phyloP scores from a whole-genome alignment of 1,139 yeast species.

The Zhuliangozyma parablackwelliae region DNA sequence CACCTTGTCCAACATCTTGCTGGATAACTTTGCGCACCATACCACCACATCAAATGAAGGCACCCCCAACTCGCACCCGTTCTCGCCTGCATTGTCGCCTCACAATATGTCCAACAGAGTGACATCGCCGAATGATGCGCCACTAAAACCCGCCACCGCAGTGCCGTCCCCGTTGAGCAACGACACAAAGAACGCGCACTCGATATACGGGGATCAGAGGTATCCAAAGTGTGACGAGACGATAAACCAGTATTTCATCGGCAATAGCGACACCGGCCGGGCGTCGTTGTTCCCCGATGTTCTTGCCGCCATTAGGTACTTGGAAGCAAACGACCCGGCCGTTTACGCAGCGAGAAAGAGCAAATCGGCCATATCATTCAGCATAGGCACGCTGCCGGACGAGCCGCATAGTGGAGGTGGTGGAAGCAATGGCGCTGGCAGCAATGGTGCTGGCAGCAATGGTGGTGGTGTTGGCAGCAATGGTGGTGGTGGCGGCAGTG shows the following conservation, averaged over 20 bases:
- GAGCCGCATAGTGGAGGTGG: constrained; percentile 12
- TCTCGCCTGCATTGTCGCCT: constrained; percentile 40
- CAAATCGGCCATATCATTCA: constrained; percentile 48
- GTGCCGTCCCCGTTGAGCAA: constrained; percentile 10
- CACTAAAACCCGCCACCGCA: neutral
- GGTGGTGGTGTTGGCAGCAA: neutral
- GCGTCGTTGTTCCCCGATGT: constrained; percentile 51
- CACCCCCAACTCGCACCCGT: constrained; percentile 34
- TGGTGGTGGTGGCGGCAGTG: constrained; percentile 3
- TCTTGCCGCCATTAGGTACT: constrained; percentile 43
- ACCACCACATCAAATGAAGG: constrained; percentile 35
- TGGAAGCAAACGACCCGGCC: constrained; percentile 38
- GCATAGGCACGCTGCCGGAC: constrained; percentile 48
- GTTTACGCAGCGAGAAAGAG: constrained; percentile 37
- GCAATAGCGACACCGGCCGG: constrained; percentile 35
- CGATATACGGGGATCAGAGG: constrained; percentile 9
- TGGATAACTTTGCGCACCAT: constrained; percentile 40
- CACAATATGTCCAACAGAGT: constrained; percentile 12
- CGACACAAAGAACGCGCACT: constrained; percentile 1
- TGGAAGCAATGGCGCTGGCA: constrained; percentile 6
- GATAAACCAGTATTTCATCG: constrained; percentile 59
- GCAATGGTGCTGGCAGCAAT: neutral
- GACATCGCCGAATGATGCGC: neutral
- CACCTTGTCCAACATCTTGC: constrained; percentile 68
- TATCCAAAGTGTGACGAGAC: constrained; percentile 38